Evolutionary conservation across 306 rosid species (phyloP), one percentile per base, ranked within the genome.

Genomic region (Vicia sativa): DNA sequence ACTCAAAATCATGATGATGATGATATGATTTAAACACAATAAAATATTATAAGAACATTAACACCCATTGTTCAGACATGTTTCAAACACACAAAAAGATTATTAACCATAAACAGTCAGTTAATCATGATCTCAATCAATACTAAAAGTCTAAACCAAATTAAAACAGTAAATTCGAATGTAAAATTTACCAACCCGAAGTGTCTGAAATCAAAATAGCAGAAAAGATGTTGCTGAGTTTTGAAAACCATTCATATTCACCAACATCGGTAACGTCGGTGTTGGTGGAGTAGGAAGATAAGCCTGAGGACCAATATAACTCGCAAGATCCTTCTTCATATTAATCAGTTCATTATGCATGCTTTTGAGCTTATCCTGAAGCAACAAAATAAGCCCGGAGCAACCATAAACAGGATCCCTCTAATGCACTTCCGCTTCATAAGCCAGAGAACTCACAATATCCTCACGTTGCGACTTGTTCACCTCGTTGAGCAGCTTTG

Each of bases 401-500:
- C 88, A 78, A 2, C 88, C 88, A 3, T 69, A 62, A 2, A 78
- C 75, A 0, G 88, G 85, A 19, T 78, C 85, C 3, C 68, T 19
- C 2, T 63, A 58, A 19, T 85, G 78, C 9, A 73, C 79, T 35
- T 77, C 79, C 0, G 85, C 85, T 60, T 84, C 88, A 49, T 75
- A 84, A 1, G 76, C 66, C 0, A 78, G 58, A 0, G 85, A 77
- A 4, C 53, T 68, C 0, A 84, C 95, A 0, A 95, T 90, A 75
- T 91, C 92, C 12, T 87, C 92, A 0, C 92, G 86, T 58, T 86
- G 90, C 3, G 83, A 15, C 3, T 83, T 77, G 49, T 12, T 74
- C 2, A 91, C 78, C 49, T 91, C 97, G 58, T 74, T 79, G 3
- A 91, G 84, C 7, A 87, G 74, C 70, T 91, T 91, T 0, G 92